Base-by-base conservation (phyloP, 2,329 filamentous ascomycete species). In the Aspergillus sp. region DNA sequence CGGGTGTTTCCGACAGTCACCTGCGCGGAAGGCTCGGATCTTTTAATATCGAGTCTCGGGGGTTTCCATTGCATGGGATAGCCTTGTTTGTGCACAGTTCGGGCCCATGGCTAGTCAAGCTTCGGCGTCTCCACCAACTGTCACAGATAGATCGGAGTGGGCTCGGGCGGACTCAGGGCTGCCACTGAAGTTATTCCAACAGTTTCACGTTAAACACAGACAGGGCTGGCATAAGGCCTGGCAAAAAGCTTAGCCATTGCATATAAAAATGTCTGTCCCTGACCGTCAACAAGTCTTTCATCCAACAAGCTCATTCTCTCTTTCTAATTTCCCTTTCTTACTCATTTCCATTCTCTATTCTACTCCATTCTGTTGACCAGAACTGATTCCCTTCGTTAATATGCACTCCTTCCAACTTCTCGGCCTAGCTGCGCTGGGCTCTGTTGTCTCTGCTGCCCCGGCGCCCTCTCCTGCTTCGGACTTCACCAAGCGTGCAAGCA, bases 401-500 rank as follows among this genome's bases (percentile, higher is more conserved):
- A 60, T 61, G 59, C 58, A 50, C 38, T 52, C 53, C 12, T 46
- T 60, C 45, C 46, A 62, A 41, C 50, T 53, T 12, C 46, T 61
- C 38, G 49, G 51, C 27, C 39, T 54, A 30, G 49, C 48, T 33
- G 39, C 49, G n/a, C 46, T 51, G 15, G 55, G 57, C 41, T 56
- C 54, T 23, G 23, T 59, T 7, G 57, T 52, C 17, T 50, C 52
- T 35, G 60, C 59, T 33, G 54, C 52, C 27, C 61, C 61, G 4
- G 43, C 56, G 9, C 54, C 63, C n/a, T 50, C 54, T 27, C 46
- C 49, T 13, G 49, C 45, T 20, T 59, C 60, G 39, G 58, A 63
- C 33, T 44, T 62, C 12, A 46, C 51, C 41, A 55, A 62, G 49
- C 56, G 55, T 43, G 55, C 61, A 47, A 60, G 63, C n/a, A 62